phyloP scores from a whole-genome alignment of 371 early-diverging fungal species.

The Haplosporangium sp. region DNA sequence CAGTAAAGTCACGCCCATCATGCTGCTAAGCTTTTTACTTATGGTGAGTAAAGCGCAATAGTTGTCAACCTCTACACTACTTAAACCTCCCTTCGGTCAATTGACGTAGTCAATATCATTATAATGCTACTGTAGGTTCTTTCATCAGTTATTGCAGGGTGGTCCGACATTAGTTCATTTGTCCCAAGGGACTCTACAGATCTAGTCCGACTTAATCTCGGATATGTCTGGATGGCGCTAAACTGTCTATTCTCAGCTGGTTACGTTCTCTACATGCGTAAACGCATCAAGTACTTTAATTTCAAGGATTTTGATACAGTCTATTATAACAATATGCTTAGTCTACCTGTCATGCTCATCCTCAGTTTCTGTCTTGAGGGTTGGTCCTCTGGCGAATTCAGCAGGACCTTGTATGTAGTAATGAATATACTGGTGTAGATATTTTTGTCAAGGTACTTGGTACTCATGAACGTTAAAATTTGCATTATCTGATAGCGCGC shows the following conservation, averaged over 20 bases:
- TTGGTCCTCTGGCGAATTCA: slow-evolving; percentile 66
- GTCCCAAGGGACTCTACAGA: slow-evolving; percentile 45
- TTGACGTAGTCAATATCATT: background rate
- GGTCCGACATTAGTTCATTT: slow-evolving; percentile 69
- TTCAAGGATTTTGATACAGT: slow-evolving; percentile 97
- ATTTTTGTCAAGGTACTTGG: background rate
- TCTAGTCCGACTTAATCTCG: slow-evolving; percentile 59
- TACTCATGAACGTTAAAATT: background rate
- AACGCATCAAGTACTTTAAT: slow-evolving; percentile 83
- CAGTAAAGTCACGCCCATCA: slow-evolving; percentile 80
- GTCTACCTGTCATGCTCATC: slow-evolving; percentile 85
- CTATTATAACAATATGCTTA: slow-evolving; percentile 95
- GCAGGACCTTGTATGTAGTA: slow-evolving; percentile 65
- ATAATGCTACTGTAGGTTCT: slow-evolving; percentile 61
- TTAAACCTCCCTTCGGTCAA: background rate
- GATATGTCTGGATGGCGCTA: slow-evolving; percentile 93
- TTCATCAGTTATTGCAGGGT: slow-evolving; percentile 92
- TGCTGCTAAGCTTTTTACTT: slow-evolving; percentile 87
- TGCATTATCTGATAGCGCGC: slow-evolving; percentile 52
- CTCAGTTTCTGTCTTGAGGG: slow-evolving; percentile 87
- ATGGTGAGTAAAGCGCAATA: slow-evolving; percentile 70
- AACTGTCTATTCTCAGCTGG: slow-evolving; percentile 95
- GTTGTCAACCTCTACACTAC: background rate
- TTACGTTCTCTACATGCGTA: slow-evolving; percentile 93
- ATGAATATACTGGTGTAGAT: background rate